A percentile compares a stretch with the other conserved stretches of the same genome.
Conservation (phyloP, 1,139 yeast genomes). For the Yarrowia galli region DNA sequence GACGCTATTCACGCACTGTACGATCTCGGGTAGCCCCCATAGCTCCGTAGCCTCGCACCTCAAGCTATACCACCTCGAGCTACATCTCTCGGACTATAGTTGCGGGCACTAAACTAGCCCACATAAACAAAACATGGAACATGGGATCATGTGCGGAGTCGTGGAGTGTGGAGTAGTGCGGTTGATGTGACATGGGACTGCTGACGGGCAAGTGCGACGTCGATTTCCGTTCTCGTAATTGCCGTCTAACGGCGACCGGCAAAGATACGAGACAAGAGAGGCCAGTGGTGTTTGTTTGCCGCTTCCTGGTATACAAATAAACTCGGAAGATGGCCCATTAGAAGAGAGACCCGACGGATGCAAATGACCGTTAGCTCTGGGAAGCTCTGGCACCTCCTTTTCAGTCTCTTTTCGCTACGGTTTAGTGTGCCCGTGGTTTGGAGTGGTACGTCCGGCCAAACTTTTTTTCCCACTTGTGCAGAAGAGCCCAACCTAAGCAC, state of each 20-base stretch:
- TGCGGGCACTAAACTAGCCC: background rate
- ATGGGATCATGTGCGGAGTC: background rate
- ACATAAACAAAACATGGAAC: background rate
- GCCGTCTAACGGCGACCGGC: too few relatives aligned
- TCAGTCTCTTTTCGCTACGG: background rate
- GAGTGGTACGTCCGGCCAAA: background rate
- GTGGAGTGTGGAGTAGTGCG: too few relatives aligned
- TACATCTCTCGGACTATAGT: background rate
- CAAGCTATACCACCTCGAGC: background rate
- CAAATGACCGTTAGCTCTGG: background rate
- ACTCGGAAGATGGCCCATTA: constrained; percentile 3
- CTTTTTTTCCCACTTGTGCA: constrained; percentile 3
- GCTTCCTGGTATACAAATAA: background rate
- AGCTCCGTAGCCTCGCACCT: too few relatives aligned
- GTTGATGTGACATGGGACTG: constrained; percentile 2
- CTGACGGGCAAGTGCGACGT: background rate
- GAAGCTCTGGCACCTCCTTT: constrained; percentile 2
- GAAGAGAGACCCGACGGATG: constrained; percentile 15
- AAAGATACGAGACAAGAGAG: background rate
- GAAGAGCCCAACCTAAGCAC: constrained; percentile 12
- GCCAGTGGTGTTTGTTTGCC: too few relatives aligned
- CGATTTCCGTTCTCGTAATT: too few relatives aligned
- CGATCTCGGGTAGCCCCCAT: too few relatives aligned
- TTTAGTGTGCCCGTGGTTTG: too few relatives aligned
- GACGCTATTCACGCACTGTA: too few relatives aligned